A percentile compares a stretch with the other conserved stretches of the same genome.
phyloP scores from a whole-genome alignment of 495 filamentous ascomycete genomes.

The Staphylotrichum tortipilum region DNA sequence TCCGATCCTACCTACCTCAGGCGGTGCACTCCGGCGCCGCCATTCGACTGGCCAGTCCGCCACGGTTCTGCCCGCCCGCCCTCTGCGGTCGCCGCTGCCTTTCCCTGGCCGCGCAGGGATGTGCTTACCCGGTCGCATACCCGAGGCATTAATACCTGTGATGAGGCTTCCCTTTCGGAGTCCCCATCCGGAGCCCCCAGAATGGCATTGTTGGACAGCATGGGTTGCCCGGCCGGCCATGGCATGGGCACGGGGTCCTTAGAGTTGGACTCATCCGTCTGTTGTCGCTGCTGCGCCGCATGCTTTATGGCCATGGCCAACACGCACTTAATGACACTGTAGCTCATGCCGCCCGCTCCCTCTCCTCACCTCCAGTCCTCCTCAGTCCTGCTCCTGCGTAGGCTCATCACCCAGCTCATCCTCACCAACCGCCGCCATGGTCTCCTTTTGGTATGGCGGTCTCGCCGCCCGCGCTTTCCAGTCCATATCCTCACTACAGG shows the following conservation, averaged over 20 bases:
- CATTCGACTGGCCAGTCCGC: not conserved
- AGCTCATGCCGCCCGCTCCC: not conserved
- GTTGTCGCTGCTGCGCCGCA: not conserved
- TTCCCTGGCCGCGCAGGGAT: not conserved
- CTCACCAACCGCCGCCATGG: slow-evolving; percentile 11
- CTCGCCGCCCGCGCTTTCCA: slow-evolving; percentile 32
- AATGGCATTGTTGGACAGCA: not conserved
- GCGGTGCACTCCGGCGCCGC: not conserved
- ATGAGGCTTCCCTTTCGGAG: slow-evolving; percentile 1
- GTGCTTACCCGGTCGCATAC: not conserved
- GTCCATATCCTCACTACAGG: slow-evolving; percentile 25
- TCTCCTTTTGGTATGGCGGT: slow-evolving; percentile 25
- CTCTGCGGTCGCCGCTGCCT: not conserved
- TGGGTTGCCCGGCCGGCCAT: too few relatives aligned
- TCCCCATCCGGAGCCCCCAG: not conserved
- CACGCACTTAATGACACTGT: not conserved
- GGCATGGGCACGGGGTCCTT: not conserved
- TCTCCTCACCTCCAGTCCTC: not conserved
- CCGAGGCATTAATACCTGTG: not conserved
- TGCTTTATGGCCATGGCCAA: not conserved
- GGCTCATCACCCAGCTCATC: too few relatives aligned
- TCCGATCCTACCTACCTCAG: not conserved
- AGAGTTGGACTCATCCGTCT: not conserved
- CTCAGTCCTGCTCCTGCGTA: too few relatives aligned
- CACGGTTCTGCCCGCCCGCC: not conserved